These are phyloP conservation scores for Lepiota subincarnata DNA, from an alignment of 768 basidiomycete genomes.

Conservation along the genomic window DNA sequence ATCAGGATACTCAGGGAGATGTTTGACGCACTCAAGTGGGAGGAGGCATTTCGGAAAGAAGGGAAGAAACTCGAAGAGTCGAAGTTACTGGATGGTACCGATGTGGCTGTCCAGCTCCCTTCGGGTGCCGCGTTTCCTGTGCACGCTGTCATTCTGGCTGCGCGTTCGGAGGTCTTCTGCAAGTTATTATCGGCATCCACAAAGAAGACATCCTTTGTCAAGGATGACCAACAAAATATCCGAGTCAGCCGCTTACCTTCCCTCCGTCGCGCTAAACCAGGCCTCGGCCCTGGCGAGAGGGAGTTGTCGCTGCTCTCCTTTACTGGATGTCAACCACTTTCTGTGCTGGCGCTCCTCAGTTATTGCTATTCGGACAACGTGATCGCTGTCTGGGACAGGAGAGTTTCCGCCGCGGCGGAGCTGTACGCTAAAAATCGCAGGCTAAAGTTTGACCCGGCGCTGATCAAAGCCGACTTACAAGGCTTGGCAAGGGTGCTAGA, in stretches of 20 bases:
- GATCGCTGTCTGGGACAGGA: conserved; percentile 79
- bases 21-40: conserved; percentile 26
- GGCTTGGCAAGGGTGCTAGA: conserved; percentile 53
- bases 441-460: conserved; percentile 37
- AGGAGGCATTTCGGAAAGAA: conserved; percentile 20
- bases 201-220: background rate
- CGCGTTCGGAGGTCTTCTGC: conserved; percentile 48
- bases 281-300: conserved; percentile 19
- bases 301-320: conserved; percentile 37
- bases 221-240: conserved; percentile 15
- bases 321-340: conserved; percentile 55
- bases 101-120: conserved; percentile 48
- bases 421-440: conserved; percentile 33
- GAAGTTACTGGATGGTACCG: conserved; percentile 51
- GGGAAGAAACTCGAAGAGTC: conserved; percentile 15
- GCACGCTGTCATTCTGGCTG: conserved; percentile 63
- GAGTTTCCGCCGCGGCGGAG: conserved; percentile 51
- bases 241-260: conserved; percentile 10
- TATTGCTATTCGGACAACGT: conserved; percentile 90
- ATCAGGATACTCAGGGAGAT: conserved; percentile 29
- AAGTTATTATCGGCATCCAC: conserved; percentile 28
- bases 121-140: conserved; percentile 47
- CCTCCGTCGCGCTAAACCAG: conserved; percentile 14
- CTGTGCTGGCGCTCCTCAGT: conserved; percentile 70
- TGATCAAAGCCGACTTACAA: conserved; percentile 62